These are phyloP conservation scores for Leishmania mexicana DNA, from an alignment of 208 protist species.

Conservation along the genomic window DNA sequence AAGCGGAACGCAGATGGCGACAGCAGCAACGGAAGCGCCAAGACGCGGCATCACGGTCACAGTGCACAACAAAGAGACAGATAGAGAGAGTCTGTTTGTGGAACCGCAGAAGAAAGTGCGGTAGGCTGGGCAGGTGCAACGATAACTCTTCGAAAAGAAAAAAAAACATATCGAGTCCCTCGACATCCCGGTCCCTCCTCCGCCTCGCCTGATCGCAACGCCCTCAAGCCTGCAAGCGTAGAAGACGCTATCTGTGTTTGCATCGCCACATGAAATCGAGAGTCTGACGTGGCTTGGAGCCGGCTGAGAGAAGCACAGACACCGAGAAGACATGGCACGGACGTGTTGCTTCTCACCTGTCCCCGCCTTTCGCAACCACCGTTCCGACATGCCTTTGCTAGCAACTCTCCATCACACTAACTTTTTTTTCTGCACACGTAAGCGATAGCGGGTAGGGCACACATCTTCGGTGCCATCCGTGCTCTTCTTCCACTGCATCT, in stretches of 20 bases:
- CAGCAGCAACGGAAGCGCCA: too few species aligned
- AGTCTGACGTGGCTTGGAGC: not conserved
- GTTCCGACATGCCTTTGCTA: not conserved
- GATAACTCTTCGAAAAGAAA: too few species aligned
- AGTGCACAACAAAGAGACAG: too few species aligned
- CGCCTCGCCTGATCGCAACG: too few species aligned
- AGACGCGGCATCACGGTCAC: too few species aligned
- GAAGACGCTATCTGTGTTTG: not conserved
- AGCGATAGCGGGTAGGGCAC: not conserved
- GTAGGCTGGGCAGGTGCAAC: too few species aligned
- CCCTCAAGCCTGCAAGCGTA: not conserved
- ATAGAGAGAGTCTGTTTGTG: too few species aligned
- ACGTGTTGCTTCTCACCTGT: not conserved
- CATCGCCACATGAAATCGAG: not conserved
- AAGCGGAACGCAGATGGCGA: too few species aligned
- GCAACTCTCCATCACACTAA: not conserved
- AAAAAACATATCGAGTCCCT: too few species aligned
- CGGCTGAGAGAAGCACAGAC: not conserved
- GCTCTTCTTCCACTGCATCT: not conserved
- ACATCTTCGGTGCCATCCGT: not conserved
- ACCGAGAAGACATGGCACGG: not conserved
- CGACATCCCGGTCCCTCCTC: too few species aligned
- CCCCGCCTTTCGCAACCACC: not conserved
- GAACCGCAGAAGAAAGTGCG: too few species aligned
- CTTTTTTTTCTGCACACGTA: not conserved